These are phyloP conservation scores for Phytophthora cactorum DNA, from an alignment of 352 stramenopile genomes.

Conservation along the genomic window DNA sequence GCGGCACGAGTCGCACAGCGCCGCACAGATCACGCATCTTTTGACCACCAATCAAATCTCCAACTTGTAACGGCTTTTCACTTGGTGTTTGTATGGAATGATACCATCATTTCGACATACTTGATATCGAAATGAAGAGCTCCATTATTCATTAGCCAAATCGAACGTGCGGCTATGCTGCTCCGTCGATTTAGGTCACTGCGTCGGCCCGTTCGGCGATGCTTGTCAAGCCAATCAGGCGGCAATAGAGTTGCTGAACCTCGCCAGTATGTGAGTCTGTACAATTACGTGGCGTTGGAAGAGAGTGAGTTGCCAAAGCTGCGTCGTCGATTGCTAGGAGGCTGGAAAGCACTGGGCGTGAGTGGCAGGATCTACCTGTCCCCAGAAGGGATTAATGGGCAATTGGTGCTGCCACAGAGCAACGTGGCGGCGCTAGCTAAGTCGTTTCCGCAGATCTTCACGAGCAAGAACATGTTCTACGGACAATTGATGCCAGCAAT, in stretches of 20 bases:
- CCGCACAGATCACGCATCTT: constrained; percentile 18
- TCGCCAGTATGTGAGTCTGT: constrained; percentile 66
- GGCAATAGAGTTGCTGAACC: constrained; percentile 4
- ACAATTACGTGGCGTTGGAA: constrained; percentile 58
- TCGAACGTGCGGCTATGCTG: constrained; percentile 25
- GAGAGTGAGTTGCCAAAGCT: constrained; percentile 45
- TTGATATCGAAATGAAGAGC: constrained; percentile 2
- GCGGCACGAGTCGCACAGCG: constrained; percentile 9
- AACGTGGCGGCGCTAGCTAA: too few species aligned
- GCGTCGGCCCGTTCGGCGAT: constrained; percentile 11
- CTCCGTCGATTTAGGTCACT: constrained; percentile 7
- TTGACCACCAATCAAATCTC: constrained; percentile 13
- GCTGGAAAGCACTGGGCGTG: constrained; percentile 57
- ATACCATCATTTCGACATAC: constrained; percentile 13
- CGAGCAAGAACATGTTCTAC: constrained; percentile 27
- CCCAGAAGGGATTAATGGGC: constrained; percentile 94
- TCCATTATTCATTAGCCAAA: constrained; percentile 7
- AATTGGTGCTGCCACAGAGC: constrained; percentile 91
- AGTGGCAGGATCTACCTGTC: constrained; percentile 92
- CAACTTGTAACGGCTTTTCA: constrained; percentile 16
- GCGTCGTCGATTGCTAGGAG: constrained; percentile 10
- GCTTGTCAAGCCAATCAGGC: constrained; percentile 5
- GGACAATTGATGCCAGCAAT: constrained; percentile 26
- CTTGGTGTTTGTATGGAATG: constrained; percentile 20
- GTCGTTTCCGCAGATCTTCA: constrained; percentile 25